phyloP scores from a whole-genome alignment of 805 yeast genomes.

The Schwanniomyces polymorphus region DNA sequence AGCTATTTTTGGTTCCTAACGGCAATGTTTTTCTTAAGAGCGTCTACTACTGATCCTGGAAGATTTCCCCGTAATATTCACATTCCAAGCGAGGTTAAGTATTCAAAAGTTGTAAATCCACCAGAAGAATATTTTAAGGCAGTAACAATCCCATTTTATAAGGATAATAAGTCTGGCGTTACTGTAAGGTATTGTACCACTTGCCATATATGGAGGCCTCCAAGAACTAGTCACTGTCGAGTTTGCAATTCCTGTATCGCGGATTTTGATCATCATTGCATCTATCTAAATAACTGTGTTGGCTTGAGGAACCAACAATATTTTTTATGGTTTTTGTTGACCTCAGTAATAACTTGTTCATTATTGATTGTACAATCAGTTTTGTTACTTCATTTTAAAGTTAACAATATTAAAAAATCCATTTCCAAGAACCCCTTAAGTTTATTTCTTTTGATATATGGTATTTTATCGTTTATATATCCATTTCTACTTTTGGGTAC shows the following conservation, averaged over 20 bases:
- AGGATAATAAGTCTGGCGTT: constrained; percentile 30
- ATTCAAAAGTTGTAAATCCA: constrained; percentile 19
- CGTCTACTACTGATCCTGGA: constrained; percentile 71
- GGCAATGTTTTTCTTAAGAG: constrained; percentile 48
- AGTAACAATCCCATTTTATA: constrained; percentile 48
- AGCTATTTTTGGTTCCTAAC: constrained; percentile 57
- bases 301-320: constrained; percentile 38
- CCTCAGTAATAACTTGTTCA: constrained; percentile 19
- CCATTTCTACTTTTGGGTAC: constrained; percentile 53
- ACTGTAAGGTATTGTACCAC: constrained; percentile 56
- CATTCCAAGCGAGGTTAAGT: constrained; percentile 25
- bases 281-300: constrained; percentile 53
- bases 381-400: constrained; percentile 17
- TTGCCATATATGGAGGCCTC: constrained; percentile 67
- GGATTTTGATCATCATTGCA: constrained; percentile 72
- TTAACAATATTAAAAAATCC: constrained; percentile 13
- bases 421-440: constrained; percentile 29
- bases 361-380: constrained; percentile 18
- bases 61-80: constrained; percentile 67
- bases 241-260: constrained; percentile 65
- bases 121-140: constrained; percentile 61
- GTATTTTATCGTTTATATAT: constrained; percentile 47
- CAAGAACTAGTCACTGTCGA: constrained; percentile 67
- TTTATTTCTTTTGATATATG: constrained; percentile 54
- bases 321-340: constrained; percentile 32